Percentiles rank a stretch among this genome's conserved stretches.
These are phyloP conservation scores for Westerdykella sp. DNA, from an alignment of 2,329 filamentous ascomycete species.

Conservation along the genomic window DNA sequence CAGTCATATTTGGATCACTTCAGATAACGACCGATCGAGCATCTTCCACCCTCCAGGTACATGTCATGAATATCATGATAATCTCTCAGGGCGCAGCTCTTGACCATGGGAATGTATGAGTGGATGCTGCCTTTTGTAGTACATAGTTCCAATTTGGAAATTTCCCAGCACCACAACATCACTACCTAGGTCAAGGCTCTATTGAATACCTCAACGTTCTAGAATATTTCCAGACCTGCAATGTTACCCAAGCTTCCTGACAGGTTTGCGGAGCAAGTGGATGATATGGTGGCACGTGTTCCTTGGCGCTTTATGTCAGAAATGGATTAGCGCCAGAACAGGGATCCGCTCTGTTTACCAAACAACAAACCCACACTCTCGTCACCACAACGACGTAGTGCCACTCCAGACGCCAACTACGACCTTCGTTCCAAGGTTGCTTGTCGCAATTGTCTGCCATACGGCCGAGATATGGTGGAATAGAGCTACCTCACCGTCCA, in stretches of 20 bases:
- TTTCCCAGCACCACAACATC: too few relatives aligned
- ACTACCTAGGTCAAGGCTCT: too few relatives aligned
- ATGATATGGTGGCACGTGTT: not conserved
- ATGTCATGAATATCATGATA: too few relatives aligned
- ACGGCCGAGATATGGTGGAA: constrained; percentile 17
- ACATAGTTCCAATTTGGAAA: too few relatives aligned
- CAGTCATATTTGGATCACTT: too few relatives aligned
- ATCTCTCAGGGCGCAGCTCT: too few relatives aligned
- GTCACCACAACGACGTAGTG: constrained; percentile 10
- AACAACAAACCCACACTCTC: constrained; percentile 4
- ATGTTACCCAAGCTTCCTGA: not conserved
- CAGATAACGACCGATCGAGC: too few relatives aligned
- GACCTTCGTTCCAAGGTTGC: not conserved
- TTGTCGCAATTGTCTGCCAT: constrained; percentile 8
- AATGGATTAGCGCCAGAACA: not conserved
- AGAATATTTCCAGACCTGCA: too few relatives aligned
- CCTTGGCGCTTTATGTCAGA: not conserved
- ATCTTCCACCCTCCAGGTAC: too few relatives aligned
- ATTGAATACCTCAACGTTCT: too few relatives aligned
- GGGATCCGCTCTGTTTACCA: constrained; percentile 14
- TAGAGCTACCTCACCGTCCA: constrained; percentile 3
- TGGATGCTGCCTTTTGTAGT: too few relatives aligned
- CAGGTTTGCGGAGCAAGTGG: not conserved
- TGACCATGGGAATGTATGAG: too few relatives aligned
- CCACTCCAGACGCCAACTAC: constrained; percentile 1